Conservation (phyloP, 805 yeast species). For the Monosporozyma unispora region DNA sequence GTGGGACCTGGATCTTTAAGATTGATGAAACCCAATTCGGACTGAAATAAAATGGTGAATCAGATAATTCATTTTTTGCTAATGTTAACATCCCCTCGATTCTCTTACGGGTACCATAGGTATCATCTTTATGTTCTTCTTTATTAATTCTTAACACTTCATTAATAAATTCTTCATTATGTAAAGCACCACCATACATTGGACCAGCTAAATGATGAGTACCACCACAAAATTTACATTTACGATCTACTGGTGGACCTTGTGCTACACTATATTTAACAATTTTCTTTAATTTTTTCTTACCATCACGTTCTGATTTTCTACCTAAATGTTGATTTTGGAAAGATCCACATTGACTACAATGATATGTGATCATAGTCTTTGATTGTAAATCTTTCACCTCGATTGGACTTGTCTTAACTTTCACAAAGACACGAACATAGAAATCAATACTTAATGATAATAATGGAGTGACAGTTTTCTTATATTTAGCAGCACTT, state of each 20-base stretch:
- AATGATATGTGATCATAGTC: constrained; percentile 70
- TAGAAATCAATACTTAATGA: constrained; percentile 87
- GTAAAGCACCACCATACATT: constrained; percentile 85
- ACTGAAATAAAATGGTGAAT: constrained; percentile 72
- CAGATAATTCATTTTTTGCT: constrained; percentile 59
- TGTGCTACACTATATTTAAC: constrained; percentile 54
- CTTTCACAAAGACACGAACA: constrained; percentile 75
- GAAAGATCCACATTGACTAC: constrained; percentile 78
- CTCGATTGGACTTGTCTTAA: constrained; percentile 64
- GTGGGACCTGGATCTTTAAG: constrained; percentile 75
- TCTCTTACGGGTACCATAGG: constrained; percentile 73
- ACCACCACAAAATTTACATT: constrained; percentile 59
- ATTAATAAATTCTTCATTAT: constrained; percentile 57
- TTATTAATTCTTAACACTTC: constrained; percentile 49
- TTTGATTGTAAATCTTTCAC: constrained; percentile 74
- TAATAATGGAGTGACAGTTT: constrained; percentile 76
- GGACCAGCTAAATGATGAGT: constrained; percentile 86
- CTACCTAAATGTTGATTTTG: constrained; percentile 71
- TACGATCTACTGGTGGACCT: constrained; percentile 50
- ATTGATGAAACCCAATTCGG: constrained; percentile 69
- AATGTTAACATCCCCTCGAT: constrained; percentile 88
- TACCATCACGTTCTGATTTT: constrained; percentile 35
- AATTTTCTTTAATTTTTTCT: constrained; percentile 26
- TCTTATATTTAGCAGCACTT: constrained; percentile 85
- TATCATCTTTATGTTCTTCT: constrained; percentile 33